Evolutionary conservation across 2,329 filamentous ascomycete genomes (phyloP).

Genomic region (Ceratocystis ficicola): DNA sequence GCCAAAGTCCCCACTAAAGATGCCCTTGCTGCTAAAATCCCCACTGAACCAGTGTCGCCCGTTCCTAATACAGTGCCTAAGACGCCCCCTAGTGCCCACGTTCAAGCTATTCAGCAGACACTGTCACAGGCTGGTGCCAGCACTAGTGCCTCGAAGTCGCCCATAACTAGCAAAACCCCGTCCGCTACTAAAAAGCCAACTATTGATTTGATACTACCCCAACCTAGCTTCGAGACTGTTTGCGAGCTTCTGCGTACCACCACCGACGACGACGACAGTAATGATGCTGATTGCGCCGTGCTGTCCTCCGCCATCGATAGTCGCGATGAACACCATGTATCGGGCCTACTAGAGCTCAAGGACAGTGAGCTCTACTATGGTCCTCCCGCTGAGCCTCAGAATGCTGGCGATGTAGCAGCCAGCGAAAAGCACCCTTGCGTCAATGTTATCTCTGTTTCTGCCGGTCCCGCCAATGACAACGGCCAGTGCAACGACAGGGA

Average conservation of each 20-base stretch:
- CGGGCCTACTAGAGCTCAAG: background rate
- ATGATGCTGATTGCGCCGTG: background rate
- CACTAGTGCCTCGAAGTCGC: background rate
- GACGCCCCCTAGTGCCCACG: background rate
- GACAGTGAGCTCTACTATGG: slow-evolving; percentile 1
- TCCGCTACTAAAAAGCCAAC: background rate
- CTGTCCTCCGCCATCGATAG: background rate
- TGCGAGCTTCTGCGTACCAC: background rate
- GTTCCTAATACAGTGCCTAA: background rate
- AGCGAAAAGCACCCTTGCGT: background rate
- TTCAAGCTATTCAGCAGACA: background rate
- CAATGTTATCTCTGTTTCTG: background rate
- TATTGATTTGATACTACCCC: background rate
- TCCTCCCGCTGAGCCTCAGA: background rate
- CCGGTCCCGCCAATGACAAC: background rate
- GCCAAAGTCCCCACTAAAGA: background rate
- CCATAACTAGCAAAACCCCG: background rate
- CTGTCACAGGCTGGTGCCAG: background rate
- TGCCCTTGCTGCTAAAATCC: background rate
- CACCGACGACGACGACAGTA: background rate
- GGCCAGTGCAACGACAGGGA: background rate
- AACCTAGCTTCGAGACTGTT: background rate
- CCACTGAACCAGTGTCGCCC: background rate
- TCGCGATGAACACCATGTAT: background rate
- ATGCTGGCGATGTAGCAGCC: background rate